phyloP scores from a whole-genome alignment of 2,329 filamentous ascomycete species.

The Nemania diffusa region DNA sequence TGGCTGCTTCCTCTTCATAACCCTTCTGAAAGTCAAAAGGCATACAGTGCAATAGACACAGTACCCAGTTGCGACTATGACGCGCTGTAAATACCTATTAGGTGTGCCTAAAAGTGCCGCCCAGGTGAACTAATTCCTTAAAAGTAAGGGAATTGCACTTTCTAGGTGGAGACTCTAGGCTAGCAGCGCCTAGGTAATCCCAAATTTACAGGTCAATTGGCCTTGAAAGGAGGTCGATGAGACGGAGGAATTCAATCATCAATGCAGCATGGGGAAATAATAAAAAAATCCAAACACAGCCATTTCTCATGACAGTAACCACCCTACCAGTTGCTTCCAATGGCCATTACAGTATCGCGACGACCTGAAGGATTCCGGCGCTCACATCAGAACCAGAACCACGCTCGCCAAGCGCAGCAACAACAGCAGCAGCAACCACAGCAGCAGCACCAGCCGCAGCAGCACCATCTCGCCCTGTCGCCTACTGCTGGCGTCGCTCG shows the following conservation, averaged over 20 bases:
- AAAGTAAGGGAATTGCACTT: background rate
- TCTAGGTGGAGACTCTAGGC: conserved; percentile 17
- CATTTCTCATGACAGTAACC: conserved; percentile 14
- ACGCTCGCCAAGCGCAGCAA: conserved; percentile 20
- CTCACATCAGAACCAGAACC: conserved; percentile 37
- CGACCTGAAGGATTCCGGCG: conserved; percentile 45
- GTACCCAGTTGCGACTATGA: background rate
- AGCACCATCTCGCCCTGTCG: conserved; percentile 2
- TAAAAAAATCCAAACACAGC: conserved; percentile 6
- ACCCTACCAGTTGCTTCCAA: conserved; percentile 27
- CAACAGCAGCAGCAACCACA: conserved; percentile 23
- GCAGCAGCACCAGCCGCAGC: conserved; percentile 20
- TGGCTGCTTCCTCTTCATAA: background rate
- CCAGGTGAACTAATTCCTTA: background rate
- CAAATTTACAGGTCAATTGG: conserved; percentile 37
- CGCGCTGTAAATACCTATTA: background rate
- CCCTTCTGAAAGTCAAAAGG: background rate
- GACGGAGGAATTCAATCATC: conserved; percentile 29
- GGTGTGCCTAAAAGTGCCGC: background rate
- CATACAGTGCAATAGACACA: background rate
- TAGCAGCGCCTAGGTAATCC: conserved; percentile 10
- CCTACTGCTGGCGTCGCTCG: conserved; percentile 46
- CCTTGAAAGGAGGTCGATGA: conserved; percentile 28
- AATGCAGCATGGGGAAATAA: conserved; percentile 21
- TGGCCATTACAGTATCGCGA: conserved; percentile 45